Evolutionary conservation across 768 basidiomycete genomes (phyloP).

Genomic region (Ramaria sp.): DNA sequence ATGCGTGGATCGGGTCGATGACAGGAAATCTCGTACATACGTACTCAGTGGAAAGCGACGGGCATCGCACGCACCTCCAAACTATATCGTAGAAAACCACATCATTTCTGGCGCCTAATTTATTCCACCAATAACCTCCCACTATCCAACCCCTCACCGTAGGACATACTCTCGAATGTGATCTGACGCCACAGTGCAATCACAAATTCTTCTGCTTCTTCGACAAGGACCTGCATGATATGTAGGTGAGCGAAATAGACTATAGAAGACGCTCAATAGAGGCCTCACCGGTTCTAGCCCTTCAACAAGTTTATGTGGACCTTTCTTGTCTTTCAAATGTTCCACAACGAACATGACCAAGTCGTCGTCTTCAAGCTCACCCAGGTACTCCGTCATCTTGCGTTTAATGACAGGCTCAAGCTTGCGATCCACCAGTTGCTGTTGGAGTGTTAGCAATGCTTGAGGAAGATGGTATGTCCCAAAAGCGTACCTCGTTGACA

Average conservation of each 20-base stretch:
- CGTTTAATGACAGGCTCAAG: slow-evolving; percentile 76
- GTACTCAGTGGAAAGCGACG: background rate
- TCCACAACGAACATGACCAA: slow-evolving; percentile 90
- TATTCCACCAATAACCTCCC: slow-evolving; percentile 76
- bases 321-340: slow-evolving; percentile 85
- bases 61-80: slow-evolving; percentile 2
- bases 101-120: slow-evolving; percentile 8
- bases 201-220: slow-evolving; percentile 77
- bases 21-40: slow-evolving; percentile 3
- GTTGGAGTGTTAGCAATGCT: background rate
- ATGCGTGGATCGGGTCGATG: background rate
- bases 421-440: slow-evolving; percentile 79
- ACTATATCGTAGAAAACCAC: background rate
- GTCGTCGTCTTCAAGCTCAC: slow-evolving; percentile 89
- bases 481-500: slow-evolving; percentile 61
- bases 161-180: slow-evolving; percentile 92
- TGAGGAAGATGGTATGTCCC: background rate
- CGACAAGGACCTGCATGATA: slow-evolving; percentile 67
- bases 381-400: slow-evolving; percentile 79
- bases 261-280: background rate
- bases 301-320: slow-evolving; percentile 76
- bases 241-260: background rate
- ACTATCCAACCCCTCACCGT: slow-evolving; percentile 79
- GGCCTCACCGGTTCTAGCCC: slow-evolving; percentile 79
- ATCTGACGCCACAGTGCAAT: slow-evolving; percentile 82